These are phyloP conservation scores for Ophiosphaerella korrae DNA, from an alignment of 2,329 filamentous ascomycete genomes.

Conservation along the genomic window DNA sequence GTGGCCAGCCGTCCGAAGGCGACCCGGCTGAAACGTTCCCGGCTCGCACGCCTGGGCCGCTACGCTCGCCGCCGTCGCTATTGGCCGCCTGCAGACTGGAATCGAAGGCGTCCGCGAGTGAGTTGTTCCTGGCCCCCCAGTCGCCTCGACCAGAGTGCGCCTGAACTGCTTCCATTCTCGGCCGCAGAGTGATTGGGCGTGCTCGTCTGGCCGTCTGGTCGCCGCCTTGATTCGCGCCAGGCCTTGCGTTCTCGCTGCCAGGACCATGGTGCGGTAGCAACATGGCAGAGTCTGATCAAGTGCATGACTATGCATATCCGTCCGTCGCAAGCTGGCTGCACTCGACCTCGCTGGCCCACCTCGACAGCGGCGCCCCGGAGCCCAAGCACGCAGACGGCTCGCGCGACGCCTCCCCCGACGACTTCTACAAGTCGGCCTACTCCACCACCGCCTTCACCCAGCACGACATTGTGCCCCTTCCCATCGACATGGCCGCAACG, in stretches of 20 bases:
- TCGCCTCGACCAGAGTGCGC: constrained; percentile 30
- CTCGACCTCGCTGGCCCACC: constrained; percentile 37
- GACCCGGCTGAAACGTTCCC: constrained; percentile 27
- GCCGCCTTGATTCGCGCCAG: constrained; percentile 36
- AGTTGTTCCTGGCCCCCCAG: constrained; percentile 35
- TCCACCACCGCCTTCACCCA: constrained; percentile 13
- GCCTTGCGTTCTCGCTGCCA: constrained; percentile 23
- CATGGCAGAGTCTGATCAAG: constrained; percentile 40
- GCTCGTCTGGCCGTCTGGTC: constrained; percentile 6
- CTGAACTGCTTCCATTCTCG: constrained; percentile 23
- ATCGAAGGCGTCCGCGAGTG: constrained; percentile 26
- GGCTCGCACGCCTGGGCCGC: constrained; percentile 20
- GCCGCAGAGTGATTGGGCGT: constrained; percentile 22
- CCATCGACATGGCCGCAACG: constrained; percentile 13
- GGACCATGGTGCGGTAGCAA: constrained; percentile 37
- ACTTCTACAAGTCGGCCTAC: constrained; percentile 38
- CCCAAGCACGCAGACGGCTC: constrained; percentile 16
- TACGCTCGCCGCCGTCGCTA: constrained; percentile 18
- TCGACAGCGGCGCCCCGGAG: constrained; percentile 15
- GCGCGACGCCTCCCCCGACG: constrained; percentile 33
- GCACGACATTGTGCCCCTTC: constrained; percentile 2
- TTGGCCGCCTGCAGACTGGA: constrained; percentile 26
- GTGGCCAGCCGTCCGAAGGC: neutral
- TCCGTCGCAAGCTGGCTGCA: constrained; percentile 43
- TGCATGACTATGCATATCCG: constrained; percentile 40